A percentile compares a stretch with the other conserved stretches of the same genome.
Conservation (phyloP, 345 rosid genomes). For the Viola odorata region DNA sequence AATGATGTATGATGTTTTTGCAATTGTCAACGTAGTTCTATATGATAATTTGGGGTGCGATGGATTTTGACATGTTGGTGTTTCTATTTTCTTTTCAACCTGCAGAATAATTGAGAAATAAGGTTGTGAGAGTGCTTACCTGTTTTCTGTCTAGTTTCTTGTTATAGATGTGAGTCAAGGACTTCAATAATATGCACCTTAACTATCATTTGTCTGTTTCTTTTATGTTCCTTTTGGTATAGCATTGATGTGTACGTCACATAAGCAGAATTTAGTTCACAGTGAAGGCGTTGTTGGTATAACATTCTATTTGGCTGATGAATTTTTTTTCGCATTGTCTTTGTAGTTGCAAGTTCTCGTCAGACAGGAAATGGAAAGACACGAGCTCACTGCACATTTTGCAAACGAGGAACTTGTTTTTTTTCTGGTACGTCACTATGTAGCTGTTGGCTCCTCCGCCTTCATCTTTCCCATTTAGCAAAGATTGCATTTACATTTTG, state of each 20-base stretch:
- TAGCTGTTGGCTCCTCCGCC: not conserved
- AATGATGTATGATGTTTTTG: not conserved
- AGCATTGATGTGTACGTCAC: no score
- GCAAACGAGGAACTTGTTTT: conserved; percentile 63
- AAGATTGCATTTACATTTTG: not conserved
- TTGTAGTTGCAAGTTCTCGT: conserved; percentile 64
- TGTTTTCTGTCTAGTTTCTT: not conserved
- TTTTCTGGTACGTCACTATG: conserved; percentile 49
- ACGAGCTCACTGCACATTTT: conserved; percentile 48
- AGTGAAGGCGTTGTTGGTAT: no score
- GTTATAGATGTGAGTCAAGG: not conserved
- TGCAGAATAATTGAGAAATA: not conserved
- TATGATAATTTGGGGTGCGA: not conserved
- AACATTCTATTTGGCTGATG: not conserved
- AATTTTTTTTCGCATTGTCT: not conserved
- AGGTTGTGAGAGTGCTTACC: not conserved
- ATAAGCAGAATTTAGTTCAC: not conserved
- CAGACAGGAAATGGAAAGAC: conserved; percentile 56
- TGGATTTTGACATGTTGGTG: not conserved
- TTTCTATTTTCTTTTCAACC: not conserved
- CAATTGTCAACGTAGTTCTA: not conserved
- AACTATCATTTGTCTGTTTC: not conserved
- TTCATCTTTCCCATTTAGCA: not conserved
- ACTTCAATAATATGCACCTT: not conserved
- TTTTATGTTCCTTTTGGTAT: not conserved